Base-by-base conservation (phyloP, 2,329 filamentous ascomycete species). In the Zarea fungicola region DNA sequence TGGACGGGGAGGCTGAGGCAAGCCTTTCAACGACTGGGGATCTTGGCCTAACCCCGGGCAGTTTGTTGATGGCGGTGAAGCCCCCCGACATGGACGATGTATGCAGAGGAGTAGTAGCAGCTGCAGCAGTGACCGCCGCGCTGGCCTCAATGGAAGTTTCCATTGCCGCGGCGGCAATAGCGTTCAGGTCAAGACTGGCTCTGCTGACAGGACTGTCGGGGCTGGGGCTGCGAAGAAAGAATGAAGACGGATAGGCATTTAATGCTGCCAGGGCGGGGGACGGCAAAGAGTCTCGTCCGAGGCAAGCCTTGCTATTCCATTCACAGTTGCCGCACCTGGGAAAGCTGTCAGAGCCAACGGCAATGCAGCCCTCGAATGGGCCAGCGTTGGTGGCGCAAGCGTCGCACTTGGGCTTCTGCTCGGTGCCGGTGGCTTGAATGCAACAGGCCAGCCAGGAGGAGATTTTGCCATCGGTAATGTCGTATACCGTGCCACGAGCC, bases 251-350 rank as follows among this genome's bases (percentile, higher is more conserved):
- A n/a, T n/a, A n/a, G n/a, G n/a, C n/a, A n/a, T n/a, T n/a, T n/a
- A n/a, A n/a, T n/a, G n/a, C n/a, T n/a, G n/a, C n/a, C n/a, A n/a
- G n/a, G n/a, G 29, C 19, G 18, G 22, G 2, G 9, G 45, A 37
- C 1, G 37, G 34, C 11, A 34, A 26, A 8, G 45, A 16, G 2
- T 41, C 28, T 16, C 26, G 16, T 16, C 58, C 61, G 37, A 66
- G 64, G 39, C 68, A 71, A 16, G 62, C 62, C 45, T 66, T 63
- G 3, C 65, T 65, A 52, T 70, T 72, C 74, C 74, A 77, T 54
- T 76, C 71, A 53, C 74, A 77, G 53, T 77, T 77, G 25, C 72
- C 74, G 50, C 74, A 77, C 23, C 71, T 69, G 4, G 68, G 67
- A 45, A 76, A 74, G 4, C 70, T 60, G 6, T 61, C 57, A 5